A percentile compares a stretch with the other conserved stretches of the same genome.
Conservation (phyloP, 805 yeast genomes). For the Starmerella lactis-condensi region DNA sequence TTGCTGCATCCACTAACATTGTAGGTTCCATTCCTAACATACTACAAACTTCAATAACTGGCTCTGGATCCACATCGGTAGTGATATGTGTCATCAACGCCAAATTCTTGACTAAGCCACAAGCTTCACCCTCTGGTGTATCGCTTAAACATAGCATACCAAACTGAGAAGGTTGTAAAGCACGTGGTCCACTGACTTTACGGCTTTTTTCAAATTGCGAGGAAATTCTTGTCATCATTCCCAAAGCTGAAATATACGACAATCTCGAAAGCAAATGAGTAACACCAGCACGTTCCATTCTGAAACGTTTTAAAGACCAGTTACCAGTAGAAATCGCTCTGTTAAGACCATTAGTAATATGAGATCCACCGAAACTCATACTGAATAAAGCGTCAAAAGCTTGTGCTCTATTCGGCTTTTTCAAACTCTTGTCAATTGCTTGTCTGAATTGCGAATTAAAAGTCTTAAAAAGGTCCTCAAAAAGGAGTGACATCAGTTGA, state of each 20-base stretch:
- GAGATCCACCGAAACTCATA: constrained; percentile 78
- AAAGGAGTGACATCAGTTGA: constrained; percentile 80
- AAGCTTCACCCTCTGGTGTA: constrained; percentile 99
- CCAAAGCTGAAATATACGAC: constrained; percentile 84
- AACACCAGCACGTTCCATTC: constrained; percentile 99
- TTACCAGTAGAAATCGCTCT: constrained; percentile 97
- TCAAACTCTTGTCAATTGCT: constrained; percentile 78
- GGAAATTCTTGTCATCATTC: constrained; percentile 98
- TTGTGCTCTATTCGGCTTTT: constrained; percentile 83
- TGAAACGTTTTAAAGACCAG: constrained; percentile 95
- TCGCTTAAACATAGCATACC: constrained; percentile 98
- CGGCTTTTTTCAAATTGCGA: constrained; percentile 98
- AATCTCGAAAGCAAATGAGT: constrained; percentile 86
- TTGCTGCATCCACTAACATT: constrained; percentile 59
- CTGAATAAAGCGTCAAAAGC: constrained; percentile 87
- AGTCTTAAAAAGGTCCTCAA: constrained; percentile 93
- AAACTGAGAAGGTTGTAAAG: constrained; percentile 94
- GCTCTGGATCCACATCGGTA: constrained; percentile 91
- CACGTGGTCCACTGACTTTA: constrained; percentile 97
- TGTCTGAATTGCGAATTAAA: constrained; percentile 90
- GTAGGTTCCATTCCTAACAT: constrained; percentile 82
- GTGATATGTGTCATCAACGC: constrained; percentile 98
- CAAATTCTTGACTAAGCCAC: constrained; percentile 92
- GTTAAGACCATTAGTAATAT: constrained; percentile 83
- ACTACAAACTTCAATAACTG: constrained; percentile 58